phyloP scores from a whole-genome alignment of 805 yeast species.

The Candida silvicultrix region DNA sequence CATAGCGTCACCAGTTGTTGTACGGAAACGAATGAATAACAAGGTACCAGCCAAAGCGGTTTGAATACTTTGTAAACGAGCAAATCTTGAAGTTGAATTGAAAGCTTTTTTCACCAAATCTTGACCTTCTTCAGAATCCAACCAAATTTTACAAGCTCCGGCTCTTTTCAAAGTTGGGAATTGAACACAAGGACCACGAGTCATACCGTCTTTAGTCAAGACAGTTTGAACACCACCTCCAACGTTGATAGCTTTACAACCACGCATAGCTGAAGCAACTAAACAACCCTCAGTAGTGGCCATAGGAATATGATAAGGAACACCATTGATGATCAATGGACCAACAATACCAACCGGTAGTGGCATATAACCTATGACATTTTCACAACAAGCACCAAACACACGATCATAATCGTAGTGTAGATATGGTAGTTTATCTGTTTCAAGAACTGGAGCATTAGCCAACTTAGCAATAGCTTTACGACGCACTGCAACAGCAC shows the following conservation, averaged over 20 bases:
- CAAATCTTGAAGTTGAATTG: constrained; percentile 95
- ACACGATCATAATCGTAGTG: constrained; percentile 92
- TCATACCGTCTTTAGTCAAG: constrained; percentile 95
- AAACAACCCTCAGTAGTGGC: constrained; percentile 99
- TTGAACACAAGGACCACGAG: constrained; percentile 96
- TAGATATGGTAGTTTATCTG: constrained; percentile 68
- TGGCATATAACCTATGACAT: constrained; percentile 95
- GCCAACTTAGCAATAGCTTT: constrained; percentile 82
- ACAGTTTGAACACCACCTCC: constrained; percentile 97
- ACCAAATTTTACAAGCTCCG: constrained; percentile 92
- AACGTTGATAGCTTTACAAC: constrained; percentile 94
- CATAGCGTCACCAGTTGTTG: constrained; percentile 99
- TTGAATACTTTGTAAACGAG: constrained; percentile 83
- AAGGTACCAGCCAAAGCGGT: constrained; percentile 93
- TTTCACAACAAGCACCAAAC: constrained; percentile 98
- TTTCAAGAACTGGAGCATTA: constrained; percentile 70
- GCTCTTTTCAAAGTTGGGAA: constrained; percentile 81
- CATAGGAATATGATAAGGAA: constrained; percentile 90
- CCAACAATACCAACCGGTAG: constrained; percentile 98
- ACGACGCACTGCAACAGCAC: constrained; percentile 94
- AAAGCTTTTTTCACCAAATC: constrained; percentile 76
- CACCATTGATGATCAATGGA: constrained; percentile 87
- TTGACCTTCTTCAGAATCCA: constrained; percentile 94
- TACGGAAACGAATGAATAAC: constrained; percentile 85
- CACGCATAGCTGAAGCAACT: constrained; percentile 98